phyloP scores from a whole-genome alignment of 106 monocot genomes.

The Apostasia shenzhenica region DNA sequence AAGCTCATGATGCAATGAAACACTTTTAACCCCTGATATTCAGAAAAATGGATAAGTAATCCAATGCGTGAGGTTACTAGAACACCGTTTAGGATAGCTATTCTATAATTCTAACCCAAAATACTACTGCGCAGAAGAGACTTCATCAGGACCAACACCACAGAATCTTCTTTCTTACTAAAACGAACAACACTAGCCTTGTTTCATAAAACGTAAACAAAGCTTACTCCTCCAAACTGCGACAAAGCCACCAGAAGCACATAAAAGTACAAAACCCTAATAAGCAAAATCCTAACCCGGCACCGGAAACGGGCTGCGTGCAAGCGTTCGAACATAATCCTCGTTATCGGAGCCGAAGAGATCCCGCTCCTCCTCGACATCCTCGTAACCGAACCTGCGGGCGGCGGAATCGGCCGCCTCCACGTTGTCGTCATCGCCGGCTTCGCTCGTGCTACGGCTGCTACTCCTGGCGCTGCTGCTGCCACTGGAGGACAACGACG shows the following conservation, averaged over 20 bases:
- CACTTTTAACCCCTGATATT: too few species aligned
- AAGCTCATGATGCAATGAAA: too few species aligned
- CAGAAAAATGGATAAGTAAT: too few species aligned
- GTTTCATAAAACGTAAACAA: too few species aligned
- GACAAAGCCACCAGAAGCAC: not conserved
- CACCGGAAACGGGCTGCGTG: conserved; percentile 45
- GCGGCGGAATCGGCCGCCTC: conserved; percentile 28
- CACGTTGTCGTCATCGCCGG: conserved; percentile 20
- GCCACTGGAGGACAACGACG: conserved; percentile 31
- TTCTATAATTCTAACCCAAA: not conserved
- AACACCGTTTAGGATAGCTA: too few species aligned
- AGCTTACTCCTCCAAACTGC: too few species aligned
- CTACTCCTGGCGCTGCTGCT: conserved; percentile 31
- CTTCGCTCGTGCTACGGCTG: conserved; percentile 16
- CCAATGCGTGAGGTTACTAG: too few species aligned
- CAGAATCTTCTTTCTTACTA: not conserved
- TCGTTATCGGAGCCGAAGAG: conserved; percentile 91
- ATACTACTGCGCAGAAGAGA: not conserved
- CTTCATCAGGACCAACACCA: too few species aligned
- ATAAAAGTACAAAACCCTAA: not conserved
- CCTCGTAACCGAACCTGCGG: conserved; percentile 16
- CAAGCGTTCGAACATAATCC: conserved; percentile 59
- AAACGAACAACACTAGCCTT: not conserved
- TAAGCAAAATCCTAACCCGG: conserved; percentile 37
- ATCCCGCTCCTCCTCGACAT: conserved; percentile 51